Evolutionary conservation across 345 rosid species (phyloP), one percentile per base, ranked within the genome.

Genomic region (Raphanus sativus): DNA sequence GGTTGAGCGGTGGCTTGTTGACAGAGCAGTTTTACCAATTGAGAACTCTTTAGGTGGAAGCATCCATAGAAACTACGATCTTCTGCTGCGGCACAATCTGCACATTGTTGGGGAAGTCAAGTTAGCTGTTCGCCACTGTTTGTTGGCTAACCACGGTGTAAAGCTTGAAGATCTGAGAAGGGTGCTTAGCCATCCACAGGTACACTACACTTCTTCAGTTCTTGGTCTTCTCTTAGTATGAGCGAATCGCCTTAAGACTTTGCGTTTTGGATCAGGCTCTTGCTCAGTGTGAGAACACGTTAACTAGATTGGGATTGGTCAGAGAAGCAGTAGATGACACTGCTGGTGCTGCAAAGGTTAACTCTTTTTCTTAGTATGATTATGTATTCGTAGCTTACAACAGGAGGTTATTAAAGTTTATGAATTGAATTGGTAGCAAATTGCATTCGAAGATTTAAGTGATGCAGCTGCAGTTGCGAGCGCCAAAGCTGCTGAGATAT

Each of bases 141-240:
- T 95, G 69, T 81, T 95, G 75, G 99, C 98, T 34, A 92, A 95
- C 82, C 86, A 83, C 8, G 96, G 96, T 77, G 98, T 95, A 42
- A 79, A 86, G 80, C 48, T 91, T 59, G 93, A 88, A 81, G 90
- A 91, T 80, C 78, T 95, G 82, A 84, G 65, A 76, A 89, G 99
- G 82, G 99, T 92, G 75, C 86, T 95, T 65, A 95, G 99, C 87
- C 99, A 92, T 90, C 96, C 97, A 62, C 99, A 95, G 96, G 99
- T 28, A 81, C 54, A 30, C 32, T 48, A 8, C 48, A 60, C 63
- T 60, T 24, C 1, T 66, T 32, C 5, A 34, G 24, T 26, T 28
- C 56, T 62, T 71, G 1, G 0, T 63, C 10, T 4, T 63, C 10
- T 4, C 2, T 74, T 74, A 32, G 11, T 52, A 55, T n/a, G 59